Base-by-base conservation (phyloP, 2,329 filamentous ascomycete species). In the Sclerotiophoma versabilis region DNA sequence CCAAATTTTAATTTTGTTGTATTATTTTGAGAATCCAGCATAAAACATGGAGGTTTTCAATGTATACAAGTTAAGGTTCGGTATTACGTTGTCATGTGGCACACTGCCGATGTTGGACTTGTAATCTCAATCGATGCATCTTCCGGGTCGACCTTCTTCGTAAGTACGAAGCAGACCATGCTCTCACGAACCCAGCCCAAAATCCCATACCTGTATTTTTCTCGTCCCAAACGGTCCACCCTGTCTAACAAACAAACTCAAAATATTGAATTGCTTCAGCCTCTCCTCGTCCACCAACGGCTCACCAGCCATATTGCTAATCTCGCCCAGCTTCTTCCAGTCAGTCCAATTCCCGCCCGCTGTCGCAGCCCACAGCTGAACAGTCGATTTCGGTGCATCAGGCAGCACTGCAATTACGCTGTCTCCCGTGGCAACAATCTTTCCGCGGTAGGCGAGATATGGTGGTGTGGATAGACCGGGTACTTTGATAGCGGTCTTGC, bases 191-290 rank as follows among this genome's bases (percentile, higher is more conserved):
- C 38, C 46, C 17, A 73, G 55, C 19, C 45, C 63, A 54, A 67
- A 72, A 41, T 74, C 70, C 71, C 70, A 74, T 7, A 73, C 70
- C 51, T 74, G 71, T 11, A 72, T 62, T 39, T 74, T 69, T 27
- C 70, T 60, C 27, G 57, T 50, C 1, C 68, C 68, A 55, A 72
- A 74, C 8, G 70, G 64, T 1, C 71, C 70, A 5, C 70, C 70
- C 34, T 73, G 71, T 29, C 71, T 63, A 0, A 72, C 64, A 52
- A 74, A 74, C n/a, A 74, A 27, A 47, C 71, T 74, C 50, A 74
- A 48, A 0, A 72, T 60, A 5, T 47, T 54, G 45, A 58, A 66
- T 48, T 58, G 58, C 23, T 43, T 58, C 43, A 73, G 34, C 43
- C 69, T 52, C 39, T 69, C 64, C 54, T 72, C 69, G 36, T 74